Evolutionary conservation across 1,284 basidiomycete genomes (phyloP), one percentile per base, ranked within the genome.

Genomic region (Gomphus sp.): DNA sequence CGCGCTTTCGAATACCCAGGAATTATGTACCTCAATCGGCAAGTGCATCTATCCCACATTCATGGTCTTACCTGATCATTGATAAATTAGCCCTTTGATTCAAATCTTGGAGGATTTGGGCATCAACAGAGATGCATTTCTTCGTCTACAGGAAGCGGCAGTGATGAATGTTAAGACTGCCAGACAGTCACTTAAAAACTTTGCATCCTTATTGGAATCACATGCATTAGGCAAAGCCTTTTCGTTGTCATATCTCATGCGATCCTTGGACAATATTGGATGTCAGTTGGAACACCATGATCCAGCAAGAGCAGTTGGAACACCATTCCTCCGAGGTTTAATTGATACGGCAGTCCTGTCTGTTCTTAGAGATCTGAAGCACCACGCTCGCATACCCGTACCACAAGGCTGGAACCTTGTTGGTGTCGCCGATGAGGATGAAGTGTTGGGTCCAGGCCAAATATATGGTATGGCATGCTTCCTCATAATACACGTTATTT

Each of bases 401-500:
- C 81, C 81, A 0, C 72, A 83, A 1, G 83, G 83, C 59, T 81
- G 81, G 62, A 74, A 82, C 22, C 74, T 91, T 3, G 85, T 90
- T 18, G 89, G 89, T 3, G 76, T 91, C n/a, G 85, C 86, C 6
- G 89, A 90, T 66, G 89, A 90, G 72, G 70, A 11, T 28, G 39
- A 43, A 22, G 45, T 60, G 14, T 52, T 60, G 14, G 45, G 83
- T 80, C 0, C 65, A 34, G 79, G 76, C 0, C 70, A 84, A 62
- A 82, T 89, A 6, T 89, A 80, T 63, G 87, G 86, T 85, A 65
- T 63, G 70, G 64, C 22, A 43, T 14, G 3, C 7, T 41, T 28
- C 49, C 5, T 16, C 47, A 33, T 7, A 16, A 45, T 18, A 2
- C n/a, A 10, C n/a, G 28, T n/a, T n/a, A n/a, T 50, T 28, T 50